These are phyloP conservation scores for Neofusicoccum kwambonambiense DNA, from an alignment of 2,329 filamentous ascomycete genomes.

Conservation along the genomic window DNA sequence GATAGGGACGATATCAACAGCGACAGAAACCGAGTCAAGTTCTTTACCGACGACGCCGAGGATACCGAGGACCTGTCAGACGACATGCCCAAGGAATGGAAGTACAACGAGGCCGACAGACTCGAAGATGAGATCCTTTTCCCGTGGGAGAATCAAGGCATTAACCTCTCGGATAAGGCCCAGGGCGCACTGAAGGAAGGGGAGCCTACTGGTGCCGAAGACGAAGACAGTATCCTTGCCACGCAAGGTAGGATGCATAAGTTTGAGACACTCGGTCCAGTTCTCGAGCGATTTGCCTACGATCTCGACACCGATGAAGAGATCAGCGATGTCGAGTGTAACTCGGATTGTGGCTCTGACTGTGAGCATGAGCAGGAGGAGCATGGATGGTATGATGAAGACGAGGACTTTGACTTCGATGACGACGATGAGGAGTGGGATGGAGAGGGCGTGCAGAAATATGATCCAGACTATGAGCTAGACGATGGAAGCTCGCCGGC, in stretches of 20 bases:
- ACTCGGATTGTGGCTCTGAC: not conserved
- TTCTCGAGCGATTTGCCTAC: slow-evolving; percentile 21
- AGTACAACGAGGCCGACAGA: slow-evolving; percentile 42
- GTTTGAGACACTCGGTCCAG: slow-evolving; percentile 22
- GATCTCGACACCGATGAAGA: slow-evolving; percentile 30
- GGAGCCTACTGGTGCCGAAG: not conserved
- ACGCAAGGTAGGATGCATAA: slow-evolving; percentile 8
- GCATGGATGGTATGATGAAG: not conserved
- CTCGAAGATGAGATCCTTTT: slow-evolving; percentile 44
- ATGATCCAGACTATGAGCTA: not conserved
- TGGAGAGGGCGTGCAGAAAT: slow-evolving; percentile 1
- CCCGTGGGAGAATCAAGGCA: slow-evolving; percentile 32
- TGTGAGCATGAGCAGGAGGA: not conserved
- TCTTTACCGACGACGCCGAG: not conserved
- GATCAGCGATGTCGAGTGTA: slow-evolving; percentile 22
- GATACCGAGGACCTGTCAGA: slow-evolving; percentile 21
- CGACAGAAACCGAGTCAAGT: slow-evolving; percentile 22
- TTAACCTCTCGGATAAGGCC: not conserved
- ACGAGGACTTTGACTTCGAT: slow-evolving; percentile 5
- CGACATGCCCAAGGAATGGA: slow-evolving; percentile 26
- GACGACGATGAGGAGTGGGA: slow-evolving; percentile 19
- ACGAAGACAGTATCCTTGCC: not conserved
- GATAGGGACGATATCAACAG: slow-evolving; percentile 28
- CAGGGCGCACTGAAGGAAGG: not conserved
- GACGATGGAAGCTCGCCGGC: not conserved